These are phyloP conservation scores for Funneliformis caledonium DNA, from an alignment of 371 early-diverging fungal genomes.

Conservation along the genomic window DNA sequence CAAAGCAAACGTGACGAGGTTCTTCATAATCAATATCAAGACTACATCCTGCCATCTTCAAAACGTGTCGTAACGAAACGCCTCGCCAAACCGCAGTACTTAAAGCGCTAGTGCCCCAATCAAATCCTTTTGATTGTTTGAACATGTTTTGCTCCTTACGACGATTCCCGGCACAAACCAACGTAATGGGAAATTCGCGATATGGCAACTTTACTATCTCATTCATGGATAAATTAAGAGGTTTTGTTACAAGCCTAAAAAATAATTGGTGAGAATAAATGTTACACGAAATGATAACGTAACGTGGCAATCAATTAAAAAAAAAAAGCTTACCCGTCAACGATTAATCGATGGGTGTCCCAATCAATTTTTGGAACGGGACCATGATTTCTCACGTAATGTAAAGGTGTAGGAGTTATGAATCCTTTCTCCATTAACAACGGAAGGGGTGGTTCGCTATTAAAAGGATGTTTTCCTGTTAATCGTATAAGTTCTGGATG, in stretches of 20 bases:
- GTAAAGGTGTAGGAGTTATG: conserved; percentile 61
- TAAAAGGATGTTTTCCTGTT: conserved; percentile 64
- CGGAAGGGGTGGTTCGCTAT: conserved; percentile 61
- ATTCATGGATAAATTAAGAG: conserved; percentile 56
- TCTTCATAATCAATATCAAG: conserved; percentile 46
- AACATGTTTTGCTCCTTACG: conserved; percentile 80
- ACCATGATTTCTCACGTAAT: conserved; percentile 83
- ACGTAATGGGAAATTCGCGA: conserved; percentile 58
- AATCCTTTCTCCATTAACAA: conserved; percentile 55
- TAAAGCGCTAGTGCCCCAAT: conserved; percentile 77
- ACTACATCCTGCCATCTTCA: conserved; percentile 61
- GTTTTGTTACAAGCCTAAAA: conserved; percentile 55
- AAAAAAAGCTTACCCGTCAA: conserved; percentile 43
- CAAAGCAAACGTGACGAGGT: conserved; percentile 67
- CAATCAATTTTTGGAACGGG: conserved; percentile 73
- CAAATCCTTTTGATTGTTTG: conserved; percentile 75
- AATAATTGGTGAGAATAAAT: neutral
- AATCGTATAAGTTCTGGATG: conserved; percentile 55
- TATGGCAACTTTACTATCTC: conserved; percentile 60
- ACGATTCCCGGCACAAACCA: conserved; percentile 85
- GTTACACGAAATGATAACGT: conserved; percentile 15
- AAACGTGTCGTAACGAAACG: conserved; percentile 73
- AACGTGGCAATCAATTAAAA: neutral
- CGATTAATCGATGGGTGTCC: conserved; percentile 48
- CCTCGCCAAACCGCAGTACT: conserved; percentile 85